Evolutionary conservation across 371 early-diverging fungal genomes (phyloP).

Genomic region (Choanephora cucurbitarum): DNA sequence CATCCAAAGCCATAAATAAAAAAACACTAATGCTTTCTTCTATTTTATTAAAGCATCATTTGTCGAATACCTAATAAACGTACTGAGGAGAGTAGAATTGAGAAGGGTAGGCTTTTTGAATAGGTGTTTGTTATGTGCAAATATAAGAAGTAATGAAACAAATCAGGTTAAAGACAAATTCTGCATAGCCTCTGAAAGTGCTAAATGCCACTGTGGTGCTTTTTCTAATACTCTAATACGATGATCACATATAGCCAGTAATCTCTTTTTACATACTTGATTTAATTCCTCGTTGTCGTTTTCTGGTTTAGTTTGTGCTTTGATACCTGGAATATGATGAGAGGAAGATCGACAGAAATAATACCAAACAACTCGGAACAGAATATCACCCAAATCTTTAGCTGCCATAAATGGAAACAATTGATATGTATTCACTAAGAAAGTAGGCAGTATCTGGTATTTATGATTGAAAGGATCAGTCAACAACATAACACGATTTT

Average conservation of each 20-base stretch:
- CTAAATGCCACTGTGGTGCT: conserved; percentile 27
- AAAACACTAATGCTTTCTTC: too few relatives aligned
- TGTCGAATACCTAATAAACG: too few relatives aligned
- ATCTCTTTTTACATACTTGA: conserved; percentile 15
- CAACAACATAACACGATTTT: not conserved
- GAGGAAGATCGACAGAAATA: conserved; percentile 31
- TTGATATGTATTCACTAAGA: conserved; percentile 21
- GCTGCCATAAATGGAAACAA: conserved; percentile 42
- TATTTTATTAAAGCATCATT: too few relatives aligned
- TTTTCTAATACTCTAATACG: conserved; percentile 20
- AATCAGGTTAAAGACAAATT: too few relatives aligned
- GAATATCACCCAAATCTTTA: conserved; percentile 35
- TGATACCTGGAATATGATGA: conserved; percentile 25
- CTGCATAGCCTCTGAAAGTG: conserved; percentile 10
- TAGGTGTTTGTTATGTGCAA: too few relatives aligned
- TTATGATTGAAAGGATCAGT: too few relatives aligned
- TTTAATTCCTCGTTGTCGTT: conserved; percentile 17
- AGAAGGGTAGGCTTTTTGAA: too few relatives aligned
- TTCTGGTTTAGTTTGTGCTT: conserved; percentile 3
- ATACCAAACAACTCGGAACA: conserved; percentile 42
- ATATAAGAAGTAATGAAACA: too few relatives aligned
- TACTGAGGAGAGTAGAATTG: too few relatives aligned
- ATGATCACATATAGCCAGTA: conserved; percentile 23
- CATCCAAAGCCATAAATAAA: too few relatives aligned
- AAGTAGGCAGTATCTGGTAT: conserved; percentile 27